Evolutionary conservation across 2,329 filamentous ascomycete genomes (phyloP).

Genomic region (Fusarium tjaetaba): DNA sequence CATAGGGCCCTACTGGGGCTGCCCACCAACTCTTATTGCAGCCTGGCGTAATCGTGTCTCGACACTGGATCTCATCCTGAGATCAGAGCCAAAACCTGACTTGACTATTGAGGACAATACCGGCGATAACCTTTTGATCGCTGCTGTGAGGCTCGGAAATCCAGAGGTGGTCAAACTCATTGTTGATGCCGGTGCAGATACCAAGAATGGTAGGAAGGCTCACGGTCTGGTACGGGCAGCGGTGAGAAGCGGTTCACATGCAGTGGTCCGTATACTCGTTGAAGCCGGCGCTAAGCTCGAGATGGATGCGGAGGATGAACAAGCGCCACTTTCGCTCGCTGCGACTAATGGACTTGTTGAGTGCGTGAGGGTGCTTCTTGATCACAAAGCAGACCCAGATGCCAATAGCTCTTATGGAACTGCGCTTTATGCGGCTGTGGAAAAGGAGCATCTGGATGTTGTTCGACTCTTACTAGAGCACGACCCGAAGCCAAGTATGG

Average conservation of each 20-base stretch:
- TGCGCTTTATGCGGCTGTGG: neutral
- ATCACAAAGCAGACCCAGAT: neutral
- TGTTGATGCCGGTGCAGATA: neutral
- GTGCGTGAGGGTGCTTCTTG: neutral
- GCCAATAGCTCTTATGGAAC: neutral
- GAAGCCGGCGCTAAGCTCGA: neutral
- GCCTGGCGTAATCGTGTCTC: neutral
- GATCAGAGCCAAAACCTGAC: neutral
- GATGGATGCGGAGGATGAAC: neutral
- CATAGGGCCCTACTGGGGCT: neutral
- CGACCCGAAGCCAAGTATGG: neutral
- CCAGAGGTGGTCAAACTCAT: neutral
- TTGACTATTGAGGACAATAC: neutral
- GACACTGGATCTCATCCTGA: neutral
- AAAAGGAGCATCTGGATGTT: neutral
- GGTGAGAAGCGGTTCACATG: neutral
- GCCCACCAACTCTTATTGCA: neutral
- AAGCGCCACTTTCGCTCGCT: neutral
- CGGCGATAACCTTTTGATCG: neutral
- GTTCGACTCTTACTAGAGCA: neutral
- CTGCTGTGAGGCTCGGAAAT: neutral
- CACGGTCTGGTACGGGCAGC: neutral
- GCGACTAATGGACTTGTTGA: neutral
- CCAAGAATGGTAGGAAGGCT: neutral
- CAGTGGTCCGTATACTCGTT: neutral